Evolutionary conservation across 202 grass and related monocot genomes (phyloP).

Genomic region (Brachypodium distachyon): DNA sequence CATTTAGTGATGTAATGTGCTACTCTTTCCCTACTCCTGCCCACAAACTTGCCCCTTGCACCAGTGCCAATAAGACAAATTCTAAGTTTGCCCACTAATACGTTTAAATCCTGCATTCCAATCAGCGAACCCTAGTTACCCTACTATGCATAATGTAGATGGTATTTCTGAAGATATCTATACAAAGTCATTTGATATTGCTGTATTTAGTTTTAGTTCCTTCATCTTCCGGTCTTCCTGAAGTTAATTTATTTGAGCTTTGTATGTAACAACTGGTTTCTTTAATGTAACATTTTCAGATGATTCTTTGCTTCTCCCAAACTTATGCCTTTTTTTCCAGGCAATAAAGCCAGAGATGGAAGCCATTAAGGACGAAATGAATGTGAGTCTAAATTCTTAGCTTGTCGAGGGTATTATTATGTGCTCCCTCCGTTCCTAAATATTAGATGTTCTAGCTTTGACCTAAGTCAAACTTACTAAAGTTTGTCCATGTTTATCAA

Average conservation of each 20-base stretch:
- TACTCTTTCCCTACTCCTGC: neutral
- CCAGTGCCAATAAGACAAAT: neutral
- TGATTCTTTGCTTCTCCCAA: constrained; percentile 3
- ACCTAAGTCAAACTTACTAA: no score
- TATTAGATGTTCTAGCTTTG: no score
- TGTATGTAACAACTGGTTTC: neutral
- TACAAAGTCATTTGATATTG: neutral
- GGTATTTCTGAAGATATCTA: neutral
- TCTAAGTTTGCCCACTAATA: no score
- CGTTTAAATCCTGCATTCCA: neutral
- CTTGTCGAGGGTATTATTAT: no score
- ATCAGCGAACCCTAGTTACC: neutral
- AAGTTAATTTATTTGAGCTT: neutral
- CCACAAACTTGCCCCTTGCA: neutral
- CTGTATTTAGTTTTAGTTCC: neutral
- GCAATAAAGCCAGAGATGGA: constrained; percentile 67
- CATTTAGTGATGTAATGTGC: neutral
- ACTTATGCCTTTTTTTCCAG: constrained; percentile 38
- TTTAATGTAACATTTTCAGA: neutral
- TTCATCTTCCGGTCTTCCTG: neutral
- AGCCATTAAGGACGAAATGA: constrained; percentile 44
- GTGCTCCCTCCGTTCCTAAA: no score
- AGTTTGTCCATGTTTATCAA: no score
- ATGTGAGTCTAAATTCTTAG: no score
- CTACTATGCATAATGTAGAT: neutral